Conservation (phyloP, 2,329 filamentous ascomycete genomes). For the Ophiocordyceps unilateralis region DNA sequence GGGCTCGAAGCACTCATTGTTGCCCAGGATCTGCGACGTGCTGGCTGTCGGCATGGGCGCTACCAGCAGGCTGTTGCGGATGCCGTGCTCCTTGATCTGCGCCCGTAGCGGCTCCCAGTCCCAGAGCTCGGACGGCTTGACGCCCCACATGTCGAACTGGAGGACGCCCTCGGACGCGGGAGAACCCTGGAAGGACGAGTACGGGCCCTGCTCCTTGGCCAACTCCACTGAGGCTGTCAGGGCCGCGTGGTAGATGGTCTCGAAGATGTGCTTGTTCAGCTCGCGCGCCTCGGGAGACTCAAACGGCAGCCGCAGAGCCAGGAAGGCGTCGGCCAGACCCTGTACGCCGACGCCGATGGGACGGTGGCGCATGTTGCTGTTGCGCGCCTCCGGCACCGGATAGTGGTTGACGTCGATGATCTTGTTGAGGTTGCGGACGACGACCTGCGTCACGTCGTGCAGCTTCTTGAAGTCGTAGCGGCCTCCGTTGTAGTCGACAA, state of each 20-base stretch:
- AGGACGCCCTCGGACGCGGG: conserved; percentile 90
- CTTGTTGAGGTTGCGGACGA: conserved; percentile 91
- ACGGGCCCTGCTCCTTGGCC: conserved; percentile 67
- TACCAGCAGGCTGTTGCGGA: conserved; percentile 88
- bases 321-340: conserved; percentile 93
- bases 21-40: conserved; percentile 93
- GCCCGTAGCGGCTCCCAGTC: conserved; percentile 84
- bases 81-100: conserved; percentile 79
- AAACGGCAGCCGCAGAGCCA: conserved; percentile 90
- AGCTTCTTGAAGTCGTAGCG: conserved; percentile 93
- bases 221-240: conserved; percentile 78
- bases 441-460: conserved; percentile 82
- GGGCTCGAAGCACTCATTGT: conserved; percentile 99
- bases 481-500: conserved; percentile 70
- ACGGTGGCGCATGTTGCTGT: conserved; percentile 94
- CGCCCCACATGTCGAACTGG: conserved; percentile 97
- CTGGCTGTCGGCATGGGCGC: conserved; percentile 97
- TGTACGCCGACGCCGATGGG: conserved; percentile 95
- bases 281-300: conserved; percentile 87
- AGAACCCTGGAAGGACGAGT: conserved; percentile 82
- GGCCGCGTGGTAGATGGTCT: conserved; percentile 96
- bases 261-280: conserved; percentile 96
- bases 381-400: conserved; percentile 81
- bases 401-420: conserved; percentile 99
- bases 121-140: conserved; percentile 87